Percentiles rank a stretch among this genome's conserved stretches.
Conservation (phyloP, 768 basidiomycete genomes). For the Filobasidium floriforme region DNA sequence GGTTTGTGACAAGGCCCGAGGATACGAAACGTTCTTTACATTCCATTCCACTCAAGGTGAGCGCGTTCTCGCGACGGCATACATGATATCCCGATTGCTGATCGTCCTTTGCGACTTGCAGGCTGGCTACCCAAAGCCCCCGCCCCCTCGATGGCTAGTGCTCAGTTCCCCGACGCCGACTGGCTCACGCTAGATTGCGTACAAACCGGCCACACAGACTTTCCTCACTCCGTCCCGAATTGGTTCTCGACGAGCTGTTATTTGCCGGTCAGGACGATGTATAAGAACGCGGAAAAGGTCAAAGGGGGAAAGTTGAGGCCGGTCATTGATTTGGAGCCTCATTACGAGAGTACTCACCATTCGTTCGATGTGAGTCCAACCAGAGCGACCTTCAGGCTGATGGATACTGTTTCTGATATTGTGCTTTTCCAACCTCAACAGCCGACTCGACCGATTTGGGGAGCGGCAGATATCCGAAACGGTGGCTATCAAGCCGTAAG, state of each 20-base stretch:
- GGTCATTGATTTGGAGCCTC: constrained; percentile 26
- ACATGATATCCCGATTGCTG: no score
- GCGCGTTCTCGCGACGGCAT: neutral
- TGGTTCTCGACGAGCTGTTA: neutral
- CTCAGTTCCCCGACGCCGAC: constrained; percentile 20
- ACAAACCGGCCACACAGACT: constrained; percentile 20
- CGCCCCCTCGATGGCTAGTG: neutral
- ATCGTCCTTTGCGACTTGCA: no score
- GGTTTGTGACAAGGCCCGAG: neutral
- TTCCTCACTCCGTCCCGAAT: neutral
- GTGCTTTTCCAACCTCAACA: neutral
- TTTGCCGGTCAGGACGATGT: neutral
- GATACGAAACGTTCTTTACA: neutral
- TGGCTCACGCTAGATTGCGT: constrained; percentile 22
- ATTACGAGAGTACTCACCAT: constrained; percentile 24
- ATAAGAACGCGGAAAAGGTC: neutral
- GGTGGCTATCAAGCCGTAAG: constrained; percentile 27
- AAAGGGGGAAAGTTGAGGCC: constrained; percentile 22
- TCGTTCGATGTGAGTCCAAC: constrained; percentile 1
- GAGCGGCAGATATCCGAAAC: constrained; percentile 18
- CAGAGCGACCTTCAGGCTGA: neutral
- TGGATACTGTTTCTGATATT: neutral
- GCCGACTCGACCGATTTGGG: constrained; percentile 20
- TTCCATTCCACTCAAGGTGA: neutral
- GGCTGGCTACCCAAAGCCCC: constrained; percentile 1